Percentiles rank a stretch among this genome's conserved stretches.
phyloP scores from a whole-genome alignment of 495 filamentous ascomycete genomes.

The Lindgomyces ingoldianus region DNA sequence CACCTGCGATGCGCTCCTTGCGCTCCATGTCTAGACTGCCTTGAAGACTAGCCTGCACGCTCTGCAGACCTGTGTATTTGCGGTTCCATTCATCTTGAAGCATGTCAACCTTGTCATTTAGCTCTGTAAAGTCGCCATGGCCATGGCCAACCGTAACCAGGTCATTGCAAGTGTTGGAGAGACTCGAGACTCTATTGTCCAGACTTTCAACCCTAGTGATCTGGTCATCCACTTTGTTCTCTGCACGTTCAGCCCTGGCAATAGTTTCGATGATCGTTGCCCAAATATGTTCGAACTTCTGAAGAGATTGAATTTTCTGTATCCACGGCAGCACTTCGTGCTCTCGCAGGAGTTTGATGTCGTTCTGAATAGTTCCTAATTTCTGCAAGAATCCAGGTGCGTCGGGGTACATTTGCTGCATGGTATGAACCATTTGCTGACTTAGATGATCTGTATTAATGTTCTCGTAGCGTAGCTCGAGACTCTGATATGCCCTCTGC shows the following conservation, averaged over 20 bases:
- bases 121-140: too few species aligned
- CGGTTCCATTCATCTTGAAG: too few species aligned
- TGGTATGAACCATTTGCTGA: constrained; percentile 42
- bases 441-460: constrained; percentile 13
- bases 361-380: not conserved
- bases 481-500: not conserved
- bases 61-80: not conserved
- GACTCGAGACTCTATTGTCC: not conserved
- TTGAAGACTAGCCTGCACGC: not conserved
- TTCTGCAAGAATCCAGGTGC: not conserved
- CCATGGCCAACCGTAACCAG: too few species aligned
- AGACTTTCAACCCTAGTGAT: not conserved
- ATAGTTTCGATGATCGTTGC: not conserved
- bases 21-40: not conserved
- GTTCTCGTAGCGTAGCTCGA: constrained; percentile 33
- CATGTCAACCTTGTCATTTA: too few species aligned
- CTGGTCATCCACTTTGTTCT: not conserved
- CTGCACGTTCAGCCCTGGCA: too few species aligned
- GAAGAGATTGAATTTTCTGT: not conserved
- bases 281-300: not conserved
- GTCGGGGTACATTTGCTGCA: constrained; percentile 47
- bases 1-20: not conserved
- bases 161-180: too few species aligned
- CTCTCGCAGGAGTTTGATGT: not conserved
- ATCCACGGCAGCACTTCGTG: not conserved